Evolutionary conservation across 176 grass and related monocot genomes (phyloP), one percentile per base, ranked within the genome.

Genomic region (Typha latifolia): DNA sequence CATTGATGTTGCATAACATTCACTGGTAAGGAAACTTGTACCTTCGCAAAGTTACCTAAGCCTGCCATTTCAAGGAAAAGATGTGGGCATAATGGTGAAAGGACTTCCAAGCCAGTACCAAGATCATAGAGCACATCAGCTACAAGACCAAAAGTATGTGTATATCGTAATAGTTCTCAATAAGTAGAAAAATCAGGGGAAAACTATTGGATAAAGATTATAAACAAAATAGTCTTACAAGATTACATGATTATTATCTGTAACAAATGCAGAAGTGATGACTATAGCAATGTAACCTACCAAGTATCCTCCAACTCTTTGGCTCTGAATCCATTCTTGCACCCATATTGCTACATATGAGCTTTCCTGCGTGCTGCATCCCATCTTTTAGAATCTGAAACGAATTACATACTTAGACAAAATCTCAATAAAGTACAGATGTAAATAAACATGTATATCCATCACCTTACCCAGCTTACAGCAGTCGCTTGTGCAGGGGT

Each of bases 91-190:
- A 99, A 66, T 52, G 94, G 94, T 68, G 86, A 99, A 84, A 93
- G 62, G 62, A 99, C 72, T 69, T 99, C 94, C 79, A 93, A 81
- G 48, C 83, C 86, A 80, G 89, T 90, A 34, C 94, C 89, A 63
- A 93, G 50, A 80, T 99, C 94, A 79, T 99, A 99, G 69, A 99
- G 84, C 68, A 90, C 89, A 83, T 99, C 94, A 78, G 94, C 94
- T 99, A 71, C 76, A 82, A 72, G 55, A 64, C 37, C 21, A 22
- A 14, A 16, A 29, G 72, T 14, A 61, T 32, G 43, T 71, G 12
- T 21, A 62, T 0, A 55, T 24, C 32, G n/a, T 57, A 2, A 50
- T 43, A 34, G 14, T 18, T 57, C 13, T 62, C 55, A 48, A 59
- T 23, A 67, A 59, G 47, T 12, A 69, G 55, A 62, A 70, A 23